Evolutionary conservation across 371 early-diverging fungal genomes (phyloP).

Genomic region (Mucor velutinosus): DNA sequence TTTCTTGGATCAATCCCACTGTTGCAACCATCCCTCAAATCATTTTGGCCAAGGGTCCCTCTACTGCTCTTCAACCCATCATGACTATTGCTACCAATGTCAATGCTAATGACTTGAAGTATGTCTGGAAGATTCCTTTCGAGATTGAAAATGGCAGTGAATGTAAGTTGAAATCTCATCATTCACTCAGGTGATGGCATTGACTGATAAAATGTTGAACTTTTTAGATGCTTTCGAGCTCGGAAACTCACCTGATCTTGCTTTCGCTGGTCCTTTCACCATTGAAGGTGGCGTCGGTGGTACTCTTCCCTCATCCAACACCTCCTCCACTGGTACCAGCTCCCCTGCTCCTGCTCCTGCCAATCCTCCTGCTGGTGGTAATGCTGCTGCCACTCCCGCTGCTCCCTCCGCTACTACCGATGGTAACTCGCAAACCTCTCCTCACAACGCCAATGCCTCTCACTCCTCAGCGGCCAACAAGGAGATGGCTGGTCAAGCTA

Average conservation of each 20-base stretch:
- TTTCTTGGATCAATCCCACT: constrained; percentile 33
- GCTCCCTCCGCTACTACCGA: constrained; percentile 19
- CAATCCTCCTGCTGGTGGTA: constrained; percentile 5
- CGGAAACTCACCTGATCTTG: constrained; percentile 51
- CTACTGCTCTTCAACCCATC: constrained; percentile 33
- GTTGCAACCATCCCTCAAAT: constrained; percentile 33
- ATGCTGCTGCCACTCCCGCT: constrained; percentile 14
- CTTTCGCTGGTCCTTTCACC: constrained; percentile 52
- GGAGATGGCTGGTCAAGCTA: constrained; percentile 8
- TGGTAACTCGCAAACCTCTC: constrained; percentile 3
- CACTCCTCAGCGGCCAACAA: constrained; percentile 19
- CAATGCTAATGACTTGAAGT: constrained; percentile 23
- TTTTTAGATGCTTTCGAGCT: constrained; percentile 50
- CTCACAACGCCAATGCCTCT: constrained; percentile 4
- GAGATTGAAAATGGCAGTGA: constrained; percentile 31
- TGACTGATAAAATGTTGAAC: neutral
- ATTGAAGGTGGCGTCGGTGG: constrained; percentile 38
- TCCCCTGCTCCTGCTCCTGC: constrained; percentile 15
- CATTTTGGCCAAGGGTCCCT: constrained; percentile 33
- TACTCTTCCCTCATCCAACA: constrained; percentile 5
- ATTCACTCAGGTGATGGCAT: neutral
- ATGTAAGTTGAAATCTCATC: constrained; percentile 24
- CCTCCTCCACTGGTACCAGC: neutral
- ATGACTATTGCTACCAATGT: constrained; percentile 36
- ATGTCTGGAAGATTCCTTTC: constrained; percentile 35